Evolutionary conservation across 352 stramenopile genomes (phyloP), one percentile per base, ranked within the genome.

Genomic region (Phytopythium mirpurense): DNA sequence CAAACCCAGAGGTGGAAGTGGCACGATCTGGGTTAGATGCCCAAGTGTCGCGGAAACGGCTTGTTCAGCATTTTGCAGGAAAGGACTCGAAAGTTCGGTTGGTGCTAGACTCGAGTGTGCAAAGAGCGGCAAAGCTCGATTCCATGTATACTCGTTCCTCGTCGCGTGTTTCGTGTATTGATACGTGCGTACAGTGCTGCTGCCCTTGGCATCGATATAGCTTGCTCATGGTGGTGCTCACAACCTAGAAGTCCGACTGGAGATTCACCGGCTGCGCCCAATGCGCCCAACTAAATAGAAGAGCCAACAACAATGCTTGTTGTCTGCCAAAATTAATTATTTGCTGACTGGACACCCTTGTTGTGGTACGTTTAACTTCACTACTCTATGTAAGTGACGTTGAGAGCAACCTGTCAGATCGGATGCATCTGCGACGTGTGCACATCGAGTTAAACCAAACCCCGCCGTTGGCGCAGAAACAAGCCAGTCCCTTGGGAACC

Each of bases 31-130:
- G 36, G 23, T 42, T 10, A 42, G 36, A 11, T 23, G 36, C 2
- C 36, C 36, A 41, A 26, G 38, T 44, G 38, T 44, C 38, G 38
- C 38, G n/a, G 38, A 27, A 26, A 10, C 40, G 21, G 40, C 40
- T 38, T 24, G 29, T 51, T 51, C 45, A 51, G 45, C 45, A 35
- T 51, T 35, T 38, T 51, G 29, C 45, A 3, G 43, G 43, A 50
- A 36, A 14, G 43, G 26, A 26, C 15, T 50, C 15, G 26, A 15
- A 0, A 46, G n/a, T 26, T 21, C 5, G 23, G 26, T 2, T 7
- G 24, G 23, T 21, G 24, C 21, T 32, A 32, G n/a, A n/a, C n/a
- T n/a, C n/a, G n/a, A n/a, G n/a, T n/a, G n/a, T n/a, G n/a, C n/a
- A n/a, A n/a, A n/a, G n/a, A n/a, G n/a, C n/a, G n/a, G n/a, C n/a